Conservation (phyloP, 2,329 filamentous ascomycete genomes). For the Aspergillus sp. region DNA sequence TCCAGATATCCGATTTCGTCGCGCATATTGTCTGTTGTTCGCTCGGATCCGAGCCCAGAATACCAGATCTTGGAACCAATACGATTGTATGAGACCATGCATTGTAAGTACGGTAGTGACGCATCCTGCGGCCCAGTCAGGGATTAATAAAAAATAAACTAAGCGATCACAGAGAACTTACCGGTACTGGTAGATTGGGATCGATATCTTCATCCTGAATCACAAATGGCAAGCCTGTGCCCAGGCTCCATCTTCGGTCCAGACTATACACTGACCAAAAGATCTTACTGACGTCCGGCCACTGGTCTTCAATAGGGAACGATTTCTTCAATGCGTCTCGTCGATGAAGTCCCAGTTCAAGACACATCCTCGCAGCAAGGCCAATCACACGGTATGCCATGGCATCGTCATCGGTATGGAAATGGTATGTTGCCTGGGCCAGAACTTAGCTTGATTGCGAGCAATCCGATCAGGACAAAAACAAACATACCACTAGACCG, state of each 20-base stretch:
- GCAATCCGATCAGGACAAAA: no score
- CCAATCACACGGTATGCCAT: slow-evolving; percentile 83
- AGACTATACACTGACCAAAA: slow-evolving; percentile 85
- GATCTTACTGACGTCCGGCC: slow-evolving; percentile 58
- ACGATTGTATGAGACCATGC: slow-evolving; percentile 77
- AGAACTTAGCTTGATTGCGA: slow-evolving; percentile 1
- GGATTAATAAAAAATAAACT: neutral
- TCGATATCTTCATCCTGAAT: slow-evolving; percentile 83
- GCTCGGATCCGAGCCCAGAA: slow-evolving; percentile 62
- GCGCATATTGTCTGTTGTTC: slow-evolving; percentile 57
- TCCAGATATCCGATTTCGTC: slow-evolving; percentile 75
- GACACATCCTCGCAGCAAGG: slow-evolving; percentile 67
- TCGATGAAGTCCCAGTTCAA: slow-evolving; percentile 76
- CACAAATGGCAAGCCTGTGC: slow-evolving; percentile 79
- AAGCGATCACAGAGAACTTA: slow-evolving; percentile 32
- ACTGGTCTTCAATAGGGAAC: slow-evolving; percentile 61
- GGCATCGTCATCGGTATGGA: slow-evolving; percentile 76
- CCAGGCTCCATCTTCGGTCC: slow-evolving; percentile 80
- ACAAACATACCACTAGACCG: slow-evolving; percentile 36
- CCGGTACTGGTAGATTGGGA: slow-evolving; percentile 66
- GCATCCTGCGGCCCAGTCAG: slow-evolving; percentile 27
- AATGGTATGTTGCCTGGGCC: slow-evolving; percentile 63
- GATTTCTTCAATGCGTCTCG: slow-evolving; percentile 60
- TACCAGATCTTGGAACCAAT: slow-evolving; percentile 83
- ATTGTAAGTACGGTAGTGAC: slow-evolving; percentile 61